phyloP scores from a whole-genome alignment of 2,329 filamentous ascomycete species.

The Rutstroemia sp. region DNA sequence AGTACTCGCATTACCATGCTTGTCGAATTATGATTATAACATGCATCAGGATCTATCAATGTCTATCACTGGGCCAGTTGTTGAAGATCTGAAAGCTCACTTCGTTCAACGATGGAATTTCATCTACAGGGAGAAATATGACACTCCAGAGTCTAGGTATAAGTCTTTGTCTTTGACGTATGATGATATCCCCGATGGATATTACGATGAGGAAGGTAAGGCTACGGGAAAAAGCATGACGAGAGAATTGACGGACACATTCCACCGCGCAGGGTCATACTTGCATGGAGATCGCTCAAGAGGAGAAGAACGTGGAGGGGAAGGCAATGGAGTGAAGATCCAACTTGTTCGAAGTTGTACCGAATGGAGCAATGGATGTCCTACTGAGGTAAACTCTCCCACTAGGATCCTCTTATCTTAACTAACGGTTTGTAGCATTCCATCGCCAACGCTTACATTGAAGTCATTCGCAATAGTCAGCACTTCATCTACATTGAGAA shows the following conservation, averaged over 20 bases:
- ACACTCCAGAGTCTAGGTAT: constrained; percentile 40
- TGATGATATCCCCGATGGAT: constrained; percentile 18
- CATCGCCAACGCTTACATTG: constrained; percentile 77
- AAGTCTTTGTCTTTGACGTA: constrained; percentile 13
- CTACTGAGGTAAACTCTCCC: constrained; percentile 40
- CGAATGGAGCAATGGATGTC: constrained; percentile 53
- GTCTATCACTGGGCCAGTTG: constrained; percentile 57
- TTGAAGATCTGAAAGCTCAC: constrained; percentile 67
- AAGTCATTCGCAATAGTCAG: constrained; percentile 59
- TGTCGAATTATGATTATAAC: background rate
- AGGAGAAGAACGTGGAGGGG: constrained; percentile 41
- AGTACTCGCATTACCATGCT: background rate
- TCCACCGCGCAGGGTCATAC: background rate
- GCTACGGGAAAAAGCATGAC: constrained; percentile 8
- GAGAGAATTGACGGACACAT: constrained; percentile 6
- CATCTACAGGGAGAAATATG: constrained; percentile 78
- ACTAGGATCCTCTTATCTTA: background rate
- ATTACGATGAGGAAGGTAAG: constrained; percentile 22
- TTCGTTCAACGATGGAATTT: constrained; percentile 90
- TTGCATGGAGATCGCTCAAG: background rate
- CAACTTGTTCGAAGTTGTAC: constrained; percentile 38
- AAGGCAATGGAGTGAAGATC: constrained; percentile 34
- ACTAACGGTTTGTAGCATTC: constrained; percentile 47
- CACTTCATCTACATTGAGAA: constrained; percentile 80
- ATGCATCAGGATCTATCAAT: constrained; percentile 58